Conservation (phyloP, 2,329 filamentous ascomycete species). For the Microsporum ferrugineum region DNA sequence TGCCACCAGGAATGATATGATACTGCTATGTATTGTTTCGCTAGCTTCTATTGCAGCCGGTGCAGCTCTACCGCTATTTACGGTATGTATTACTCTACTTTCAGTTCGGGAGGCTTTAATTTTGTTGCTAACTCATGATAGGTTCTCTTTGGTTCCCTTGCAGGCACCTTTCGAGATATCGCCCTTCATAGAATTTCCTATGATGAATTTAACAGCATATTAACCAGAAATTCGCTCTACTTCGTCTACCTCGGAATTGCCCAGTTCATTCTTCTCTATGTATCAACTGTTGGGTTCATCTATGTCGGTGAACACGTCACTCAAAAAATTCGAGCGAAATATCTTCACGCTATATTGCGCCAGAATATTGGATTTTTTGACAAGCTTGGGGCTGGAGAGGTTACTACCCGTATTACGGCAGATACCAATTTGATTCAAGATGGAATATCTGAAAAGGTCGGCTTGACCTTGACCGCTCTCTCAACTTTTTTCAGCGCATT, state of each 20-base stretch:
- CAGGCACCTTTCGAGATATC: slow-evolving; percentile 58
- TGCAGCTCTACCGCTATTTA: slow-evolving; percentile 68
- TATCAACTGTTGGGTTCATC: slow-evolving; percentile 80
- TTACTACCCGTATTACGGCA: slow-evolving; percentile 86
- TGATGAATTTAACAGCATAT: slow-evolving; percentile 47
- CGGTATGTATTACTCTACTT: slow-evolving; percentile 35
- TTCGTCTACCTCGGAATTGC: slow-evolving; percentile 76
- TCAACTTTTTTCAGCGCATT: slow-evolving; percentile 82
- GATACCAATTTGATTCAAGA: slow-evolving; percentile 92
- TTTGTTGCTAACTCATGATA: slow-evolving; percentile 12
- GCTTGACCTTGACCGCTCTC: slow-evolving; percentile 61
- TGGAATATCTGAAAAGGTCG: slow-evolving; percentile 82
- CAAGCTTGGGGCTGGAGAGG: slow-evolving; percentile 81
- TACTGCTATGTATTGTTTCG: slow-evolving; percentile 51
- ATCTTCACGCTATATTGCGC: slow-evolving; percentile 69
- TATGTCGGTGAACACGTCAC: slow-evolving; percentile 72
- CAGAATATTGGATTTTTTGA: slow-evolving; percentile 93
- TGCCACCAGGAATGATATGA: slow-evolving; percentile 52
- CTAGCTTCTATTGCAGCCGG: slow-evolving; percentile 60
- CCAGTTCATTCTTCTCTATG: slow-evolving; percentile 66
- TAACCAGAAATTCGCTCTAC: slow-evolving; percentile 60
- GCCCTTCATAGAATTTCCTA: slow-evolving; percentile 41
- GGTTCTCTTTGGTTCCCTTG: slow-evolving; percentile 63
- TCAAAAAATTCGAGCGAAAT: slow-evolving; percentile 67
- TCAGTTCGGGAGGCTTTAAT: neutral